Conservation (phyloP, 306 rosid species). For the Clitoria ternatea region DNA sequence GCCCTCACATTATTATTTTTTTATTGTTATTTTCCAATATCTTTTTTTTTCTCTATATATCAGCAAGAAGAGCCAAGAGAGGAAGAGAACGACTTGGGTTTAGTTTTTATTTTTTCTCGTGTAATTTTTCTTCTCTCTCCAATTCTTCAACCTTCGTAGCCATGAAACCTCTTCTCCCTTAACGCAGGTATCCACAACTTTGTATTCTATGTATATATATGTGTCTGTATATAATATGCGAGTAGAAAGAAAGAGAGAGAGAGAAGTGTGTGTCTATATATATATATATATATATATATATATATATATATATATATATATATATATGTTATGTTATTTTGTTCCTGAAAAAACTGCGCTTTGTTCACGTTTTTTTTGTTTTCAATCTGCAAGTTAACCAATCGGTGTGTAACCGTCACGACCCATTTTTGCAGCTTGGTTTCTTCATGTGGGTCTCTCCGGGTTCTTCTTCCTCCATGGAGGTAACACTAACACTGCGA, state of each 20-base stretch:
- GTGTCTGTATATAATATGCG: neutral
- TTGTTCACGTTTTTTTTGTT: constrained; percentile 51
- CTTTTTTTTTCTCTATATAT: constrained; percentile 26
- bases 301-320: too few relatives aligned
- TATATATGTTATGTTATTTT: too few relatives aligned
- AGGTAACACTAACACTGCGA: constrained; percentile 34
- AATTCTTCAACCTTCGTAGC: constrained; percentile 58
- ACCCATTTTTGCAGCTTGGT: constrained; percentile 56
- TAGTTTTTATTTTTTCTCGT: constrained; percentile 25
- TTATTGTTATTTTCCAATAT: neutral
- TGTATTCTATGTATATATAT: neutral
- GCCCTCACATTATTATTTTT: neutral
- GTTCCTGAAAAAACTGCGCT: neutral
- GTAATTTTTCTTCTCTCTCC: constrained; percentile 15
- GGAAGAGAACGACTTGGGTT: constrained; percentile 41
- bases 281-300: too few relatives aligned
- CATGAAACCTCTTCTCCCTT: constrained; percentile 56
- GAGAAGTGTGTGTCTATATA: neutral
- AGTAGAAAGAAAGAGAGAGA: neutral
- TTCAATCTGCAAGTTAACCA: constrained; percentile 40
- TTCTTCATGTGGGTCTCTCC: constrained; percentile 44
- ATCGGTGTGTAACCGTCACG: constrained; percentile 50
- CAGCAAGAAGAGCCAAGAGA: constrained; percentile 11
- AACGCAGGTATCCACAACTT: constrained; percentile 43
- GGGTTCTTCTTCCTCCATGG: constrained; percentile 37